Evolutionary conservation across 352 stramenopile species (phyloP).

Genomic region (Thraustochytrium sp.): DNA sequence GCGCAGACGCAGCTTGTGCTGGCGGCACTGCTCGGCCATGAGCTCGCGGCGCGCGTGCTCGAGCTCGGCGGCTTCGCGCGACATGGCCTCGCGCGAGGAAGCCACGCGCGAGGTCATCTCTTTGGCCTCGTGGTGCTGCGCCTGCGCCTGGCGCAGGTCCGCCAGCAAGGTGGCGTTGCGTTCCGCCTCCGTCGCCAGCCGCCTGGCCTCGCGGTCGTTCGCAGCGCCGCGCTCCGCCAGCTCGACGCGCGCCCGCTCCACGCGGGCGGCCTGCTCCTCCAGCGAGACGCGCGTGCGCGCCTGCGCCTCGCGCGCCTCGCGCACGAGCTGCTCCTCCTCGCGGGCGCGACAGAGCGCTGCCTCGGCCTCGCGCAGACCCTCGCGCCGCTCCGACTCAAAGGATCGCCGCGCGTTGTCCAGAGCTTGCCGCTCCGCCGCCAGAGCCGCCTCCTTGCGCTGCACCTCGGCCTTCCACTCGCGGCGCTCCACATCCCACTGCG

Average conservation of each 20-base stretch:
- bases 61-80: background rate
- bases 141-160: background rate
- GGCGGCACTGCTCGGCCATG: background rate
- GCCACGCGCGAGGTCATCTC: background rate
- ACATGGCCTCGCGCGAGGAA: background rate
- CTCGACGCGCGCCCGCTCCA: background rate
- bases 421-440: background rate
- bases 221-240: background rate
- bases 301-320: constrained; percentile 25
- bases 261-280: background rate
- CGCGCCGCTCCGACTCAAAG: background rate
- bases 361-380: background rate
- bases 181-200: background rate
- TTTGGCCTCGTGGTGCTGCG: background rate
- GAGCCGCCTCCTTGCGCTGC: background rate
- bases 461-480: background rate
- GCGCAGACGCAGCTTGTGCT: background rate
- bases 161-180: background rate
- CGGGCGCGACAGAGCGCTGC: background rate
- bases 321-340: background rate
- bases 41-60: background rate
- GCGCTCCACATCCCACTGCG: background rate
- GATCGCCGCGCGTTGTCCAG: background rate
- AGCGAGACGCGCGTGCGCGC: background rate
- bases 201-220: background rate